phyloP scores from a whole-genome alignment of 495 filamentous ascomycete species.

The Penicillium herquei region DNA sequence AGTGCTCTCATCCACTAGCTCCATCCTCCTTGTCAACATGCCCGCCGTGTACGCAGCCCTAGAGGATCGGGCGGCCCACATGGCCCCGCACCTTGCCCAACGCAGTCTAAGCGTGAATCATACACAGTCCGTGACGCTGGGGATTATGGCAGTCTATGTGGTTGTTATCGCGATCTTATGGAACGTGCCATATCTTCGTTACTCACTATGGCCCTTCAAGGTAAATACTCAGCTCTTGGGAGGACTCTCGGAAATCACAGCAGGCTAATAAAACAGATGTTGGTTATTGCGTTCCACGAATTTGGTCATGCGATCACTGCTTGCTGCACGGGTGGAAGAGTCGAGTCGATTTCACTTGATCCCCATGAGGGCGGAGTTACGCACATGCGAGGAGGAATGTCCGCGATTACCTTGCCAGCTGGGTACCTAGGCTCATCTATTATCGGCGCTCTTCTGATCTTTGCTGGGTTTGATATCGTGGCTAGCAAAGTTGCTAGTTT shows the following conservation, averaged over 20 bases:
- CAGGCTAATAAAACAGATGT: conserved; percentile 54
- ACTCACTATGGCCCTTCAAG: conserved; percentile 81
- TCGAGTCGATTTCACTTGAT: conserved; percentile 70
- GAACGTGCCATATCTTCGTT: conserved; percentile 75
- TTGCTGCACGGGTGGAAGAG: conserved; percentile 67
- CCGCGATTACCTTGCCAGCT: conserved; percentile 69
- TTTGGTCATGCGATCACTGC: conserved; percentile 76
- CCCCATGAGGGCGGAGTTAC: conserved; percentile 73
- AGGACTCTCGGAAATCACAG: background rate
- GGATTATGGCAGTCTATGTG: conserved; percentile 65
- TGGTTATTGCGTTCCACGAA: conserved; percentile 83
- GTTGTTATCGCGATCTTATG: conserved; percentile 73
- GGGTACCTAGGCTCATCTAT: conserved; percentile 74
- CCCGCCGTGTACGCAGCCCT: conserved; percentile 30
- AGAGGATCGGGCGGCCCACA: conserved; percentile 21
- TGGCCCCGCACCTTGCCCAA: conserved; percentile 30
- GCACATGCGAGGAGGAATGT: conserved; percentile 74
- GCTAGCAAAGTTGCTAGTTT: conserved; percentile 76
- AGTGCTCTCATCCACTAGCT: background rate
- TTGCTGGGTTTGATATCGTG: conserved; percentile 78
- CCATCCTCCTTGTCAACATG: conserved; percentile 19
- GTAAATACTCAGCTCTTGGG: conserved; percentile 33
- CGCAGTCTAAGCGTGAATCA: conserved; percentile 64
- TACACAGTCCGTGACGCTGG: conserved; percentile 72
- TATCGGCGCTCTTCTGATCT: conserved; percentile 74